Evolutionary conservation across 129 eudicot genomes (phyloP), one percentile per base, ranked within the genome.

Genomic region (Ambrosia artemisiifolia): DNA sequence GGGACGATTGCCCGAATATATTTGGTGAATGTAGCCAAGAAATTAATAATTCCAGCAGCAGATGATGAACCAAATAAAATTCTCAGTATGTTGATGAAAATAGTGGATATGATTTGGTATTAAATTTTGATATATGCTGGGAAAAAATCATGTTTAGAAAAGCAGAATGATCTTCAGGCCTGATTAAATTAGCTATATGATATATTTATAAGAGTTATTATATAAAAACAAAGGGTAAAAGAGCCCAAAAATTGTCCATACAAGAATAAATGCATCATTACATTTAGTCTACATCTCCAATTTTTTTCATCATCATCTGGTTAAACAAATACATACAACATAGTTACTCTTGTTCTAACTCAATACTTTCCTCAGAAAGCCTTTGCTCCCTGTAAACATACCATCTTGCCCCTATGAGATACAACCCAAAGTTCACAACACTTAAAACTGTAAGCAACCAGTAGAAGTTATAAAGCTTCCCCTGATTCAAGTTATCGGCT

Each of bases 331-430:
- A 20, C 16, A 40, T 35, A 63, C 10, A 6, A 9, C 11, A n/a
- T 18, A 19, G 2, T 48, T 12, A 50, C 48, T 49, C 17, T 30
- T 80, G 83, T 68, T 85, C 91, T 80, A 85, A 36, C 80, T 84
- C 92, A 65, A 86, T 79, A 18, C 85, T 90, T 44, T 83, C 84
- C 2, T 83, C 87, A 12, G 87, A 88, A 38, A 89, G 82, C 82
- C 94, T 83, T 64, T 86, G 86, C 71, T 88, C 97, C 83, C 84
- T 88, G 82, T 91, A 91, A 40, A 83, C 90, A 51, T 89, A 87
- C 91, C 92, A 72, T 34, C 71, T 89, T 6, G 98, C 88, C 19
- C 75, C 67, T 35, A 87, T 57, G 81, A 85, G 44, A 57, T 74
- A 89, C 6, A 83, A 36, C 43, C 80, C 50, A 62, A 87, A 32